Percentiles rank a stretch among this genome's conserved stretches.
phyloP scores from a whole-genome alignment of 805 yeast genomes.

The Kregervanrija fluxuum region DNA sequence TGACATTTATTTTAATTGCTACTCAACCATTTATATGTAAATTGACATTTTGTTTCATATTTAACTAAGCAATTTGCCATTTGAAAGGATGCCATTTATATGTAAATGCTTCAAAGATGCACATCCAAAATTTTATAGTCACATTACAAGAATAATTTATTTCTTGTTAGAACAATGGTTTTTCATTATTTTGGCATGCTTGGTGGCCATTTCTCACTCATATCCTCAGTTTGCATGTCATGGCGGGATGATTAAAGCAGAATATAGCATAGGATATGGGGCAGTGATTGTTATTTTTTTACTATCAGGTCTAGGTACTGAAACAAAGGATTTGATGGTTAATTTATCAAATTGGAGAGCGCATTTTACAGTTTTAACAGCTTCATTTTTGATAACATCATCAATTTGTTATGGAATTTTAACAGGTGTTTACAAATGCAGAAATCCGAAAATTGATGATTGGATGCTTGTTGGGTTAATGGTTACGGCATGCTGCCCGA shows the following conservation, averaged over 20 bases:
- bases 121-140: too few relatives aligned
- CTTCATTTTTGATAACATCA: slow-evolving; percentile 54
- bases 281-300: slow-evolving; percentile 82
- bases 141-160: too few relatives aligned
- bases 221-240: slow-evolving; percentile 80
- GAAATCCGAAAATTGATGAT: slow-evolving; percentile 51
- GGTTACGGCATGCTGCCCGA: slow-evolving; percentile 80
- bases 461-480: slow-evolving; percentile 79
- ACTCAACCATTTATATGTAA: too few relatives aligned
- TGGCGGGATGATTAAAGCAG: slow-evolving; percentile 68
- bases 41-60: too few relatives aligned
- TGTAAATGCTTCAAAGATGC: too few relatives aligned
- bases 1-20: too few relatives aligned
- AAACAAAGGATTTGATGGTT: slow-evolving; percentile 47
- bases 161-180: slow-evolving; percentile 57
- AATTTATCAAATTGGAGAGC: slow-evolving; percentile 77
- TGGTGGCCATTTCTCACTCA: slow-evolving; percentile 66
- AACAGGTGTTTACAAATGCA: slow-evolving; percentile 51
- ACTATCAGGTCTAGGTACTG: slow-evolving; percentile 72
- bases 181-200: slow-evolving; percentile 60
- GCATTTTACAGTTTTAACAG: slow-evolving; percentile 57
- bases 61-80: too few relatives aligned
- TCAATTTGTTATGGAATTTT: slow-evolving; percentile 60
- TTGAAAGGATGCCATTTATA: too few relatives aligned
- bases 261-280: slow-evolving; percentile 74